A percentile compares a stretch with the other conserved stretches of the same genome.
phyloP scores from a whole-genome alignment of 2,329 filamentous ascomycete genomes.

The Monosporascus sp. region DNA sequence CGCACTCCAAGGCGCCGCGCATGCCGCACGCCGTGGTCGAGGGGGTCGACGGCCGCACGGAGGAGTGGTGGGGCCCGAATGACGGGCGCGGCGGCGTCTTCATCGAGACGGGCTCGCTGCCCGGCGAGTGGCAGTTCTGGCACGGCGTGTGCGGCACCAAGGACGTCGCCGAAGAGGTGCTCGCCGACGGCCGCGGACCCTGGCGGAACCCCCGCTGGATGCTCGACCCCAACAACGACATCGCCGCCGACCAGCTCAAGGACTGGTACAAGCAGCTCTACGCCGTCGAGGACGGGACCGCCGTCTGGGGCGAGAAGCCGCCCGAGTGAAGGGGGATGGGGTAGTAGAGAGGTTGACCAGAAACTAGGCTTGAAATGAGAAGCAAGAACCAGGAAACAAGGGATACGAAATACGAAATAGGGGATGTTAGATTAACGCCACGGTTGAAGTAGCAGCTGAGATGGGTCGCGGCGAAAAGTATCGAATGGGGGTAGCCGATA shows the following conservation, averaged over 20 bases:
- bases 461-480: too few species aligned
- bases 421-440: too few species aligned
- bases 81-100: conserved; percentile 1
- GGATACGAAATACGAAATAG: not conserved
- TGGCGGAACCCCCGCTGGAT: conserved; percentile 1
- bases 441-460: too few species aligned
- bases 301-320: not conserved
- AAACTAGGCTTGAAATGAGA: not conserved
- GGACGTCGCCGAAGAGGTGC: not conserved
- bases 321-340: not conserved
- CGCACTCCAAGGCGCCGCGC: not conserved
- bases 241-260: not conserved
- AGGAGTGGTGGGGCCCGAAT: conserved; percentile 4
- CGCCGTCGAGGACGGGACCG: not conserved
- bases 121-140: conserved; percentile 1
- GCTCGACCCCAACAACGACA: not conserved
- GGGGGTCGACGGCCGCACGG: not conserved
- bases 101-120: not conserved
- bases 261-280: not conserved
- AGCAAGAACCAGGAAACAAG: not conserved
- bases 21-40: conserved; percentile 1
- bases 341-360: not conserved
- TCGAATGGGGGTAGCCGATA: too few species aligned
- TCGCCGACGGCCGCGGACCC: conserved; percentile 1
- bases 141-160: not conserved